Evolutionary conservation across 257 asterid species (phyloP).

Genomic region (Linderniella brevidens): DNA sequence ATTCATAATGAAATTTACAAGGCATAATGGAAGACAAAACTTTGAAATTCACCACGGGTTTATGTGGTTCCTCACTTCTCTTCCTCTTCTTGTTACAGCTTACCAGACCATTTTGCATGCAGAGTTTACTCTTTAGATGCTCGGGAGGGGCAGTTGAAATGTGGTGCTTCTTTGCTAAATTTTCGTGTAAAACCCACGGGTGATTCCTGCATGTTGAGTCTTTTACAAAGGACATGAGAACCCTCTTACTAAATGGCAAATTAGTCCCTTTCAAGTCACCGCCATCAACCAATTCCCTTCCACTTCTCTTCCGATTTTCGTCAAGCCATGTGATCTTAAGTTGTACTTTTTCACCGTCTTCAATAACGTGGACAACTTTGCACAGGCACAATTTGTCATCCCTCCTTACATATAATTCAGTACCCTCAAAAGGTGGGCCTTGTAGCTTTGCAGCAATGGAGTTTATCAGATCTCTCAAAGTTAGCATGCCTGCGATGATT

Average conservation of each 20-base stretch:
- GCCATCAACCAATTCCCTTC: slow-evolving; percentile 30
- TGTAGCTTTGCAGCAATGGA: slow-evolving; percentile 60
- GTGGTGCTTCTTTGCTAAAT: slow-evolving; percentile 58
- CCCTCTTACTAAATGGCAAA: slow-evolving; percentile 57
- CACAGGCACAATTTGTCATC: slow-evolving; percentile 46
- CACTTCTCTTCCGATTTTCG: slow-evolving; percentile 34
- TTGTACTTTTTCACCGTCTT: slow-evolving; percentile 35
- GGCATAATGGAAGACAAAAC: slow-evolving; percentile 7
- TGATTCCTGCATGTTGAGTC: slow-evolving; percentile 71
- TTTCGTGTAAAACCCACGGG: slow-evolving; percentile 91
- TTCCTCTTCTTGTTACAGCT: slow-evolving; percentile 58
- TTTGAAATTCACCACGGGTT: slow-evolving; percentile 26
- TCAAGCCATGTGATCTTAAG: slow-evolving; percentile 75
- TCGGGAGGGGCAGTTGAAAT: slow-evolving; percentile 56
- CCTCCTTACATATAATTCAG: slow-evolving; percentile 58
- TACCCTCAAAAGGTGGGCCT: slow-evolving; percentile 53
- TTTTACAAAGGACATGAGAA: slow-evolving; percentile 68
- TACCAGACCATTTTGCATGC: slow-evolving; percentile 52
- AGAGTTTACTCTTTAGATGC: slow-evolving; percentile 29
- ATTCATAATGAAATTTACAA: slow-evolving; percentile 8
- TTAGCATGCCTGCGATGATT: slow-evolving; percentile 62
- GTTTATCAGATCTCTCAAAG: slow-evolving; percentile 55
- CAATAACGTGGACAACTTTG: slow-evolving; percentile 38
- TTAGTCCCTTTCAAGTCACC: slow-evolving; percentile 53
- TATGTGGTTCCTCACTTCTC: slow-evolving; percentile 40